Evolutionary conservation across 2,329 filamentous ascomycete genomes (phyloP), one percentile per base, ranked within the genome.

Genomic region (Sarocladiaceae sp.): DNA sequence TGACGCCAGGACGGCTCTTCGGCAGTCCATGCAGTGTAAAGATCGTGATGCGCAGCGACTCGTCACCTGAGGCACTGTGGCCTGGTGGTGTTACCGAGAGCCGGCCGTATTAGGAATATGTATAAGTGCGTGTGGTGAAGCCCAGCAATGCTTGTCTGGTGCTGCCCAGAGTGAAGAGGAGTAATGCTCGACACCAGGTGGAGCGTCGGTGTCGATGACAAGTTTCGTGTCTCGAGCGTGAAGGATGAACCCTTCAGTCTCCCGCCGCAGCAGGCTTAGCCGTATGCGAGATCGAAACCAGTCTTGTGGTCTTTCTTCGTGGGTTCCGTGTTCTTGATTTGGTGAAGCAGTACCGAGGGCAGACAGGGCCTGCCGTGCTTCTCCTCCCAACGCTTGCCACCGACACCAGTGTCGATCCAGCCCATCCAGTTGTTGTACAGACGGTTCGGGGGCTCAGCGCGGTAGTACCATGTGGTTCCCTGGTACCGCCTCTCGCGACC

Each of bases 341-440:
- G 76, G 49, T 80, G 77, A 34, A 82, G 60, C 50, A 82, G 63
- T 52, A 82, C 72, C 1, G 75, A 69, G 5, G 78, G 78, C 33
- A 82, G 59, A 54, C 78, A 82, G 7, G 74, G 65, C 23, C 77
- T 69, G 13, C 78, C 78, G 53, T 80, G 62, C 23, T 60, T 55
- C 47, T 67, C 62, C 56, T 82, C 78, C 77, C 77, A 82, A 37
- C 69, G 62, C 31, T 60, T 50, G 2, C 78, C 78, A 15, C 78
- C 78, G 18, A 78, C 62, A 11, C 60, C 68, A 11, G 67, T 73
- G 52, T 81, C 76, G 48, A 70, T 65, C 61, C 74, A 79, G 16
- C 78, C 78, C 65, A 81, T 71, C 69, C 76, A 80, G 61, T 81
- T 80, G 63, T 79, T 78, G 59, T 76, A 82, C 32, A 82, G 55